Conservation (phyloP, 2,329 filamentous ascomycete genomes). For the Penicillium decumbens region DNA sequence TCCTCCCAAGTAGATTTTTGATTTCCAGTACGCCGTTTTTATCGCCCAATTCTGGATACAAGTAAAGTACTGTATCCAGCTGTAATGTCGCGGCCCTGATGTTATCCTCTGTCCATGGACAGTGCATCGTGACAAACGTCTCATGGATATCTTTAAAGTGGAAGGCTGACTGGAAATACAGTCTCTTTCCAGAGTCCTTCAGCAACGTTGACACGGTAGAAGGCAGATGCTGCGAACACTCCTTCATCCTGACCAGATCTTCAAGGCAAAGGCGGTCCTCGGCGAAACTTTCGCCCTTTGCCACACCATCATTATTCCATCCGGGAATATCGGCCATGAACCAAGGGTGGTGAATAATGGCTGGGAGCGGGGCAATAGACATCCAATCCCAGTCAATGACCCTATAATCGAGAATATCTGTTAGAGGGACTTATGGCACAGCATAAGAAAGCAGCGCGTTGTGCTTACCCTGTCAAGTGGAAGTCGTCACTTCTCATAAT, state of each 20-base stretch:
- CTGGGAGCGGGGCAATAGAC: slow-evolving; percentile 12
- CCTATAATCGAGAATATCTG: not conserved
- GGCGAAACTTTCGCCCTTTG: slow-evolving; percentile 8
- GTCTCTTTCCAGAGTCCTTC: slow-evolving; percentile 9
- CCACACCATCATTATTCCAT: slow-evolving; percentile 12
- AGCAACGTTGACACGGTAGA: slow-evolving; percentile 3
- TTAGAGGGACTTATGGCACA: not conserved
- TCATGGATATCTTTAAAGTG: slow-evolving; percentile 10
- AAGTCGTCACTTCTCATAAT: slow-evolving; percentile 15
- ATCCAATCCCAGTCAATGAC: slow-evolving; percentile 19
- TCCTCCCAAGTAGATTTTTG: not conserved
- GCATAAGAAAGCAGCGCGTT: not conserved
- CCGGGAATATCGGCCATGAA: slow-evolving; percentile 17
- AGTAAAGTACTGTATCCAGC: slow-evolving; percentile 11
- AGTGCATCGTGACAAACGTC: slow-evolving; percentile 13
- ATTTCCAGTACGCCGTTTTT: not conserved
- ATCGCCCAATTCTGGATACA: slow-evolving; percentile 2
- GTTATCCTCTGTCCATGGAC: slow-evolving; percentile 11
- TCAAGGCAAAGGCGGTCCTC: slow-evolving; percentile 10
- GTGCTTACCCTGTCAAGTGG: slow-evolving; percentile 13
- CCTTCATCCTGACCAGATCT: slow-evolving; percentile 3
- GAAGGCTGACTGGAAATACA: slow-evolving; percentile 17
- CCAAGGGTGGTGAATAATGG: slow-evolving; percentile 16
- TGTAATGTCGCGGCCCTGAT: slow-evolving; percentile 9
- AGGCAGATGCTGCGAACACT: slow-evolving; percentile 3